phyloP scores from a whole-genome alignment of 208 protist species.

The Trypanosoma congolense region DNA sequence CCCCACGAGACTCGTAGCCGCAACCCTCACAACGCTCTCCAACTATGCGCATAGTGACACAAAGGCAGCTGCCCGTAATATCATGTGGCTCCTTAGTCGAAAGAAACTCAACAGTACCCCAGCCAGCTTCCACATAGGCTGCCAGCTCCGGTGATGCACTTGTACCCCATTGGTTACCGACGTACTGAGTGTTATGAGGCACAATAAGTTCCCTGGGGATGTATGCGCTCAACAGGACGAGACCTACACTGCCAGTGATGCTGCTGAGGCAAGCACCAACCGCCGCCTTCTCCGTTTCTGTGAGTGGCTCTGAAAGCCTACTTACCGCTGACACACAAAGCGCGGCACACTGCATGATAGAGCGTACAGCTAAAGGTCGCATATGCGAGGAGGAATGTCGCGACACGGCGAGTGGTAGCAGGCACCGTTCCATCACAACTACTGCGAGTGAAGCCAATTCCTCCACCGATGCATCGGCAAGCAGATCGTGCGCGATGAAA shows the following conservation, averaged over 20 bases:
- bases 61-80: conserved; percentile 8
- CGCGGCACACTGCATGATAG: conserved; percentile 52
- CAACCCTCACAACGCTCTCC: background rate
- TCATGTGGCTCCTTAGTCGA: background rate
- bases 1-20: background rate
- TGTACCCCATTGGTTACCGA: conserved; percentile 22
- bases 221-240: conserved; percentile 25
- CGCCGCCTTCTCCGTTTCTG: background rate
- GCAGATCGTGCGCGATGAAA: conserved; percentile 59
- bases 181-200: conserved; percentile 26
- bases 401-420: conserved; percentile 61
- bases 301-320: background rate
- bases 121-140: conserved; percentile 1
- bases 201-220: conserved; percentile 24
- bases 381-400: conserved; percentile 25
- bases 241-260: conserved; percentile 33
- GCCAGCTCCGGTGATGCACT: conserved; percentile 4
- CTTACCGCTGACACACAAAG: conserved; percentile 21
- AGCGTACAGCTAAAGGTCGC: conserved; percentile 39
- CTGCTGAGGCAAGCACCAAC: background rate
- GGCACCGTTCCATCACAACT: conserved; percentile 61
- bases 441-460: conserved; percentile 24
- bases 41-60: background rate
- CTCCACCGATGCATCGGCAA: conserved; percentile 29
- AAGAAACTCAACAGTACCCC: conserved; percentile 15